Evolutionary conservation across 345 rosid species (phyloP), one percentile per base, ranked within the genome.

Genomic region (Carallia pectinifolia): DNA sequence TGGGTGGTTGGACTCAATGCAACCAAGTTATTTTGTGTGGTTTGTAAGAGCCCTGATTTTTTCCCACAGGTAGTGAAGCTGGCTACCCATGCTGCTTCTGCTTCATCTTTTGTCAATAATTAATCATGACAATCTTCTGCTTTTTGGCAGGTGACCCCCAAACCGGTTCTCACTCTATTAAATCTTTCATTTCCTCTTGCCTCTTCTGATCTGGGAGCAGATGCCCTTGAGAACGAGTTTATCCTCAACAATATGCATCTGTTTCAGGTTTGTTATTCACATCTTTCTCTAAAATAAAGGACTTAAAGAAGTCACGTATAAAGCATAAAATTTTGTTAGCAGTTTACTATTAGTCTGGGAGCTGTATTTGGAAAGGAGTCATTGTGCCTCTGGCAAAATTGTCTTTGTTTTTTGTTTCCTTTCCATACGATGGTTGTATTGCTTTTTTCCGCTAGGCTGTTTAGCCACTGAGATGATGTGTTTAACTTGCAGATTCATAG

Each of bases 121-220:
- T 23, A 70, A 27, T 78, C 64, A 34, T 7, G 48, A 36, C 52
- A 23, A 58, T 60, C 50, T 64, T 78, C 54, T 62, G 68, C 68
- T 34, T 77, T 27, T 71, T 54, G 12, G 13, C 85, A 95, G 99
- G 96, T 95, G 81, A 84, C 85, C 65, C 99, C 97, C 53, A 89
- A 92, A 75, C 97, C 99, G 53, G 80, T 89, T 72, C 91, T 95
- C 70, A 81, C 92, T 38, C 74, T 90, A 38, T 68, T 92, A 27
- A 81, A 85, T 82, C 82, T 87, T 61, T 84, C 91, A 53, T 81
- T 83, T 74, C 98, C 99, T 34, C 87, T 95, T 53, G 90, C 93
- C 66, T 90, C 96, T 64, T 92, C 99, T 73, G 99, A 92, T 77
- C 78, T 95, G 31, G 98, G 99, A 75, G 91, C 95, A 54, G 94